Percentiles rank a stretch among this genome's conserved stretches.
These are phyloP conservation scores for Cutaneotrichosporon sp. DNA, from an alignment of 1,284 basidiomycete species.

Conservation along the genomic window DNA sequence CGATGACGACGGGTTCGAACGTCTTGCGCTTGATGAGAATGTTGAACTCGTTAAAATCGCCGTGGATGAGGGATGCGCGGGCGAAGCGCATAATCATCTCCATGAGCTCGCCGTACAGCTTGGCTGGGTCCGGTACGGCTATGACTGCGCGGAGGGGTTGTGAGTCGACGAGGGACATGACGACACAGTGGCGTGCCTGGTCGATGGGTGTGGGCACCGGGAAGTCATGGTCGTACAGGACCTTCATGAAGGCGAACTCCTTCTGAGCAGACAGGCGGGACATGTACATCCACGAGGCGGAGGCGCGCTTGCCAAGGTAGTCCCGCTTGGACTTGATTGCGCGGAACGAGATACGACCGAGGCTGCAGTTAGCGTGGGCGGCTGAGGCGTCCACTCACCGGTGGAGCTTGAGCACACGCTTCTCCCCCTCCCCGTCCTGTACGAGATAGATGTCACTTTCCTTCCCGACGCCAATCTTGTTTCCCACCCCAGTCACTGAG, in stretches of 20 bases:
- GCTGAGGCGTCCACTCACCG: conserved; percentile 55
- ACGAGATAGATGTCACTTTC: conserved; percentile 97
- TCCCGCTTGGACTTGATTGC: conserved; percentile 96
- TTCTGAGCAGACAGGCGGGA: conserved; percentile 92
- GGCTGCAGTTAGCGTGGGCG: conserved; percentile 52
- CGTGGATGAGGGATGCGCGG: conserved; percentile 88
- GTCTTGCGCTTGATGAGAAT: conserved; percentile 76
- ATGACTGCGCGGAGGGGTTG: conserved; percentile 95
- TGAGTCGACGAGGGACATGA: conserved; percentile 94
- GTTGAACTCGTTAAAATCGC: conserved; percentile 99
- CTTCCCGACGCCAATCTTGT: conserved; percentile 97
- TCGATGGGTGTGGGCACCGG: conserved; percentile 92
- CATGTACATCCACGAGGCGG: conserved; percentile 99
- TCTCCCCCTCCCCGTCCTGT: conserved; percentile 71
- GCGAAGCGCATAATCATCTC: conserved; percentile 93
- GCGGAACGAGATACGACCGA: conserved; percentile 93
- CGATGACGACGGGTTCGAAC: conserved; percentile 83
- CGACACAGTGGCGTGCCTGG: conserved; percentile 86
- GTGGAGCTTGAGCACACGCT: conserved; percentile 89
- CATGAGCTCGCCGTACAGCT: conserved; percentile 89
- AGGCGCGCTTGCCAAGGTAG: conserved; percentile 91
- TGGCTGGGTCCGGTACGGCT: conserved; percentile 74
- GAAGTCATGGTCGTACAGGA: conserved; percentile 88
- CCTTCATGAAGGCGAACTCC: conserved; percentile 98
- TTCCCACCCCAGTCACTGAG: conserved; percentile 69